Percentiles rank a stretch among this genome's conserved stretches.
Conservation (phyloP, 257 asterid genomes). For the Anisodus tanguticus region DNA sequence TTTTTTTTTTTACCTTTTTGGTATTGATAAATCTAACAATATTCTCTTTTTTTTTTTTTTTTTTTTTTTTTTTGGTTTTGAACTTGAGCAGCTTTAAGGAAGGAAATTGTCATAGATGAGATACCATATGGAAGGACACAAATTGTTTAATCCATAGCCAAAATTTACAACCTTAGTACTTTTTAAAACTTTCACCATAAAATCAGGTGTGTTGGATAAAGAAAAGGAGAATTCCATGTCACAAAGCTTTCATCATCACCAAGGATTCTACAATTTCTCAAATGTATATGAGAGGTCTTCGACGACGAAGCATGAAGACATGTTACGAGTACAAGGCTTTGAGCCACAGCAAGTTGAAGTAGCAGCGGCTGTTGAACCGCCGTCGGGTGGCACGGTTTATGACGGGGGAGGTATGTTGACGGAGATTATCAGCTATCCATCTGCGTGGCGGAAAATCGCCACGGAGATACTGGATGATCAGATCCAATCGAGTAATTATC, state of each 20-base stretch:
- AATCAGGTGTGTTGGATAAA: too few relatives aligned
- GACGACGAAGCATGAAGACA: constrained; percentile 32
- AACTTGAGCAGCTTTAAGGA: constrained; percentile 21
- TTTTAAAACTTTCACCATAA: background rate
- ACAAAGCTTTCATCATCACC: constrained; percentile 49
- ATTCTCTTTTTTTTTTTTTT: background rate
- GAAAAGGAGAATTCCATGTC: constrained; percentile 48
- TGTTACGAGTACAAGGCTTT: constrained; percentile 46
- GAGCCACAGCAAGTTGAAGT: constrained; percentile 39
- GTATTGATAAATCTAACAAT: background rate
- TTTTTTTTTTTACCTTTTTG: background rate
- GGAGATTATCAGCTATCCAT: constrained; percentile 49
- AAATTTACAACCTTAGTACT: background rate
- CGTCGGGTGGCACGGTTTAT: constrained; percentile 38
- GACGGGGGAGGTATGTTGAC: constrained; percentile 59
- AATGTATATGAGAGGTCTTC: constrained; percentile 53
- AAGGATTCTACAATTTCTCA: constrained; percentile 43
- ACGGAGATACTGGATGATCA: constrained; percentile 50
- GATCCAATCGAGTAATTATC: constrained; percentile 51
- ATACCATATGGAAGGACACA: background rate
- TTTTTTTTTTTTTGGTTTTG: background rate
- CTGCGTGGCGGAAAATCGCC: constrained; percentile 43
- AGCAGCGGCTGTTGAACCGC: background rate
- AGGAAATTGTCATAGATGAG: background rate
- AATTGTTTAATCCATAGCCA: background rate